Percentiles rank a stretch among this genome's conserved stretches.
phyloP scores from a whole-genome alignment of 352 stramenopile genomes.

The Phytopythium sindhum region DNA sequence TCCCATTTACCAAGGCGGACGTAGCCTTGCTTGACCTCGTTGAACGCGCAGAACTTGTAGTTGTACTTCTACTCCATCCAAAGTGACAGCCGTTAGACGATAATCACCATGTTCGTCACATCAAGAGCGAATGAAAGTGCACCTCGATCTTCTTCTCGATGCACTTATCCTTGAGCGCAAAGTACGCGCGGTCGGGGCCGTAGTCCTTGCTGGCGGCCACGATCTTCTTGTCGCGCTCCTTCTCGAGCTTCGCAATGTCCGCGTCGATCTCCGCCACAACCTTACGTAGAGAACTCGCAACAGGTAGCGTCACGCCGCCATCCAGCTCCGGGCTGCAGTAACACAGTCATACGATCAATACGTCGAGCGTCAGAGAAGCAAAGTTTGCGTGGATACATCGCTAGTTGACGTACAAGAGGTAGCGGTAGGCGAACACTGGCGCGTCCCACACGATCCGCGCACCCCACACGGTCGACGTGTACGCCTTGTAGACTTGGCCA shows the following conservation, averaged over 20 bases:
- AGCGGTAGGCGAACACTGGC: constrained; percentile 61
- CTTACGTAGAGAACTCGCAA: constrained; percentile 69
- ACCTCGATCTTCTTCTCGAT: constrained; percentile 78
- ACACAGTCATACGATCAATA: constrained; percentile 7
- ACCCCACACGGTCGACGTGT: constrained; percentile 44
- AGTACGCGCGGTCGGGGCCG: constrained; percentile 69
- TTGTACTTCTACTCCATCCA: constrained; percentile 61
- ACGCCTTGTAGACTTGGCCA: constrained; percentile 45
- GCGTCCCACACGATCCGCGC: constrained; percentile 61
- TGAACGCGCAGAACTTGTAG: constrained; percentile 89
- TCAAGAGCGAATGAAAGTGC: neutral
- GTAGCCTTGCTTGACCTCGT: constrained; percentile 72
- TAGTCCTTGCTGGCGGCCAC: constrained; percentile 53
- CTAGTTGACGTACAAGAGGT: constrained; percentile 62
- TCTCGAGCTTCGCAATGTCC: constrained; percentile 53
- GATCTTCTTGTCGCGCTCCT: constrained; percentile 38
- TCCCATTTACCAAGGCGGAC: constrained; percentile 82
- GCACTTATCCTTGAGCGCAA: constrained; percentile 70
- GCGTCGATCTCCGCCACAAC: constrained; percentile 62
- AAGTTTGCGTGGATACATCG: neutral
- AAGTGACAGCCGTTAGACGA: constrained; percentile 4
- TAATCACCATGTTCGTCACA: neutral
- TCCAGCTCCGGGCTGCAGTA: constrained; percentile 53
- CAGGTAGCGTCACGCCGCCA: constrained; percentile 39
- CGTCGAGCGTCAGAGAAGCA: neutral